Evolutionary conservation across 225 moss, liverwort and hornwort genomes (phyloP).

Genomic region (Rhytidiadelphus loreus): DNA sequence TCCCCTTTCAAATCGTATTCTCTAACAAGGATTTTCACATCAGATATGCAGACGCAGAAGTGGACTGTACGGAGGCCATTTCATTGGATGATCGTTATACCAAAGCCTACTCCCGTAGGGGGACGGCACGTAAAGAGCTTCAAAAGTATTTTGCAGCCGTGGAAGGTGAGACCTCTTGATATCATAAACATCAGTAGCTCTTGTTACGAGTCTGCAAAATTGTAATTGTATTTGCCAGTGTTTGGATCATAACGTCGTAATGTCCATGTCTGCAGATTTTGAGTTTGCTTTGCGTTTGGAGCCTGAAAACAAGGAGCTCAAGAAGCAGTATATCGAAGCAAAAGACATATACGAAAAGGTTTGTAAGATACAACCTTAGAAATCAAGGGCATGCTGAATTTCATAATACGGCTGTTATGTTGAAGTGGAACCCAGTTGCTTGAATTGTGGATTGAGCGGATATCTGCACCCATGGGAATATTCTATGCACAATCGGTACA

Average conservation of each 20-base stretch:
- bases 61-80: slow-evolving; percentile 92
- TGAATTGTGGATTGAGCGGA: not conserved
- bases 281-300: slow-evolving; percentile 98
- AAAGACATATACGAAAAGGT: slow-evolving; percentile 79
- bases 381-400: not conserved
- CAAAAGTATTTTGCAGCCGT: slow-evolving; percentile 68
- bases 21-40: slow-evolving; percentile 11
- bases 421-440: not conserved
- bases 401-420: not conserved
- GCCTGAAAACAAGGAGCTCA: slow-evolving; percentile 82
- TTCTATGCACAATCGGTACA: not conserved
- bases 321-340: slow-evolving; percentile 70
- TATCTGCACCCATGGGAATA: not conserved
- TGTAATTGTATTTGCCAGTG: not conserved
- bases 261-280: slow-evolving; percentile 51
- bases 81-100: slow-evolving; percentile 84
- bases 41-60: slow-evolving; percentile 92
- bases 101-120: slow-evolving; percentile 86
- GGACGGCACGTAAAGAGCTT: slow-evolving; percentile 86
- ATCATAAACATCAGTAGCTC: not conserved
- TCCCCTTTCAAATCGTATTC: not conserved
- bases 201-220: not conserved
- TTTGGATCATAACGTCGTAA: not conserved
- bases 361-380: not conserved
- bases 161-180: slow-evolving; percentile 43